Conservation (phyloP, 352 stramenopile genomes). For the Pilasporangium apinafurcum region DNA sequence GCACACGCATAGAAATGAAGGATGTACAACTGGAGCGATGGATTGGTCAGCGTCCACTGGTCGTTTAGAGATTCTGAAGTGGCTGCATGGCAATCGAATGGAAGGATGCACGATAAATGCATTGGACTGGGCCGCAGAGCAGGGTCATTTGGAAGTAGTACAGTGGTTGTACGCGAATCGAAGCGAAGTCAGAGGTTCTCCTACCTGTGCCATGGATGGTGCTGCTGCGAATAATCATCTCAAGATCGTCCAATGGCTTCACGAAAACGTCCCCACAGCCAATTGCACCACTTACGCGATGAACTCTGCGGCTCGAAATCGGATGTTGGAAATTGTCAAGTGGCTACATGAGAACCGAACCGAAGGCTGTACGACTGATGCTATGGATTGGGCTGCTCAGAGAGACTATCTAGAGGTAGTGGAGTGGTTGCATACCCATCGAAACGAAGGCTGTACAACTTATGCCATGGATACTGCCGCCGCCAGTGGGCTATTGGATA, state of each 20-base stretch:
- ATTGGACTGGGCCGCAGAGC: too few species aligned
- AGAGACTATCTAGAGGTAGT: too few species aligned
- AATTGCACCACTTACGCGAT: slow-evolving; percentile 7
- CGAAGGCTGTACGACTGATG: slow-evolving; percentile 14
- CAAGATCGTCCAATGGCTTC: slow-evolving; percentile 6
- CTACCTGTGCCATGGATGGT: too few species aligned
- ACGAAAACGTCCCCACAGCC: slow-evolving; percentile 1
- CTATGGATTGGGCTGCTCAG: slow-evolving; percentile 16
- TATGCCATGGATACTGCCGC: slow-evolving; percentile 18
- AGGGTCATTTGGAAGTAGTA: too few species aligned
- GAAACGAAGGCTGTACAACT: slow-evolving; percentile 12
- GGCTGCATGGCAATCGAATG: too few species aligned
- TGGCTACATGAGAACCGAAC: slow-evolving; percentile 11
- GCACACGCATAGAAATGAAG: slow-evolving; percentile 9
- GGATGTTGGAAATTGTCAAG: slow-evolving; percentile 6
- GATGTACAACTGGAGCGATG: slow-evolving; percentile 16
- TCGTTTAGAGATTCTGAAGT: too few species aligned
- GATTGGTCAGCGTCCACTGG: too few species aligned
- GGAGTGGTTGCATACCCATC: too few species aligned
- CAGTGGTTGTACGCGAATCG: too few species aligned
- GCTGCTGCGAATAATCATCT: slow-evolving; percentile 5
- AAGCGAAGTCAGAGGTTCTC: too few species aligned
- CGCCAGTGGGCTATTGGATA: slow-evolving; percentile 9
- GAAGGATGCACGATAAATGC: too few species aligned
- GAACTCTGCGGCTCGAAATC: slow-evolving; percentile 6